These are phyloP conservation scores for Pseudogymnoascus sp. DNA, from an alignment of 2,329 filamentous ascomycete species.

Conservation along the genomic window DNA sequence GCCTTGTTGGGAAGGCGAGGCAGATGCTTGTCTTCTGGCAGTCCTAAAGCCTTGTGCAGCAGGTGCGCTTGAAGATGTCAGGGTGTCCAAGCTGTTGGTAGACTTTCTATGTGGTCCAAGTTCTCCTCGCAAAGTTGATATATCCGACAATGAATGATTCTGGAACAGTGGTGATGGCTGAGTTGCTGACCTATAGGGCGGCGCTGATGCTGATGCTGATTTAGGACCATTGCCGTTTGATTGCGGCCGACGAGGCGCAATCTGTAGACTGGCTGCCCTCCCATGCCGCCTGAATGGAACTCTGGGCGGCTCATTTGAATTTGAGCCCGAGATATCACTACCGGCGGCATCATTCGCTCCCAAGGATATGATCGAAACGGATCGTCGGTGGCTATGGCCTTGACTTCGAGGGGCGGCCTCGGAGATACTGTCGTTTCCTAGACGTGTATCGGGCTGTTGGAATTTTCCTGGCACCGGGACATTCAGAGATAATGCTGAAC, in stretches of 20 bases:
- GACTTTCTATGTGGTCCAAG: slow-evolving; percentile 1
- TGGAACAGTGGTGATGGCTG: slow-evolving; percentile 28
- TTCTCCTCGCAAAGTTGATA: neutral
- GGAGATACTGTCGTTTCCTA: slow-evolving; percentile 18
- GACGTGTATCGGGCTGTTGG: slow-evolving; percentile 15
- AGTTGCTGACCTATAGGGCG: slow-evolving; percentile 27
- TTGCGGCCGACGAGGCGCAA: slow-evolving; percentile 44
- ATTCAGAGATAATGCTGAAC: slow-evolving; percentile 58
- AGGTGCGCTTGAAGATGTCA: slow-evolving; percentile 21
- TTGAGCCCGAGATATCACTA: slow-evolving; percentile 26
- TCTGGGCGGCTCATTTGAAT: slow-evolving; percentile 33
- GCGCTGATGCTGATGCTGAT: slow-evolving; percentile 28
- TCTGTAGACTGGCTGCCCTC: slow-evolving; percentile 74
- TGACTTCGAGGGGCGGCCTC: slow-evolving; percentile 17
- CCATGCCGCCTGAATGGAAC: slow-evolving; percentile 58
- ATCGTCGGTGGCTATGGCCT: slow-evolving; percentile 61
- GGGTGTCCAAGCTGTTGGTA: neutral
- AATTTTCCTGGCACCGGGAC: slow-evolving; percentile 32
- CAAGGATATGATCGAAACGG: slow-evolving; percentile 75
- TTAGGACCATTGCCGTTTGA: slow-evolving; percentile 31
- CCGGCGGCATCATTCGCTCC: slow-evolving; percentile 40
- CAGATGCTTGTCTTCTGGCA: slow-evolving; percentile 26
- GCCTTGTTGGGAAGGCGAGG: slow-evolving; percentile 31
- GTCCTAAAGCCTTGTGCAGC: slow-evolving; percentile 29
- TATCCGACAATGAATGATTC: slow-evolving; percentile 6